Evolutionary conservation across 2,329 filamentous ascomycete genomes (phyloP).

Genomic region (Rutstroemia sydowiana): DNA sequence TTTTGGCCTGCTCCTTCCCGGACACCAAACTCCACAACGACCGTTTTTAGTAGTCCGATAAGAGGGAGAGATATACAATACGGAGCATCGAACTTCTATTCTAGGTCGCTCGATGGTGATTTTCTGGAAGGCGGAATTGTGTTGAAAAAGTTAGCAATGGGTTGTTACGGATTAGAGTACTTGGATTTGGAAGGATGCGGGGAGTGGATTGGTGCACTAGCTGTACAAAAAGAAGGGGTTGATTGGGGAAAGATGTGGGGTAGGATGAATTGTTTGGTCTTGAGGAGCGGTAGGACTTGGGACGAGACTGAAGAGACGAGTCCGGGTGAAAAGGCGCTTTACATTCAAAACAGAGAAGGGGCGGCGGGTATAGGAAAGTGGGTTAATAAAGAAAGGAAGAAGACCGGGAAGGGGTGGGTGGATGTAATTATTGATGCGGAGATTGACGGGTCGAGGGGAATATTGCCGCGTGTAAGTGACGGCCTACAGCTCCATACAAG

Average conservation of each 20-base stretch:
- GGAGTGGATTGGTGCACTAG: slow-evolving; percentile 38
- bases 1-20: slow-evolving; percentile 55
- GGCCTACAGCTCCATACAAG: not conserved
- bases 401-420: not conserved
- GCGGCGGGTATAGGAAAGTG: not conserved
- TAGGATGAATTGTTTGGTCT: slow-evolving; percentile 12
- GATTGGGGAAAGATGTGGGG: slow-evolving; percentile 25
- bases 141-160: slow-evolving; percentile 45
- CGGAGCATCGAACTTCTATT: slow-evolving; percentile 49
- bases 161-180: slow-evolving; percentile 51
- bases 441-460: not conserved
- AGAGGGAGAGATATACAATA: slow-evolving; percentile 39
- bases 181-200: slow-evolving; percentile 54
- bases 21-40: slow-evolving; percentile 45
- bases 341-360: not conserved
- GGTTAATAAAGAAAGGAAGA: not conserved
- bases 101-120: slow-evolving; percentile 49
- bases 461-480: not conserved
- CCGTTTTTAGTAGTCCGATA: slow-evolving; percentile 39
- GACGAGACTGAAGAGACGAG: not conserved
- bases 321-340: not conserved
- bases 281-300: slow-evolving; percentile 2
- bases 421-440: not conserved
- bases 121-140: slow-evolving; percentile 52
- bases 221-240: slow-evolving; percentile 11